Evolutionary conservation across 2,329 filamentous ascomycete species (phyloP), one percentile per base, ranked within the genome.

Genomic region (Neopestalotiopsis sp.): DNA sequence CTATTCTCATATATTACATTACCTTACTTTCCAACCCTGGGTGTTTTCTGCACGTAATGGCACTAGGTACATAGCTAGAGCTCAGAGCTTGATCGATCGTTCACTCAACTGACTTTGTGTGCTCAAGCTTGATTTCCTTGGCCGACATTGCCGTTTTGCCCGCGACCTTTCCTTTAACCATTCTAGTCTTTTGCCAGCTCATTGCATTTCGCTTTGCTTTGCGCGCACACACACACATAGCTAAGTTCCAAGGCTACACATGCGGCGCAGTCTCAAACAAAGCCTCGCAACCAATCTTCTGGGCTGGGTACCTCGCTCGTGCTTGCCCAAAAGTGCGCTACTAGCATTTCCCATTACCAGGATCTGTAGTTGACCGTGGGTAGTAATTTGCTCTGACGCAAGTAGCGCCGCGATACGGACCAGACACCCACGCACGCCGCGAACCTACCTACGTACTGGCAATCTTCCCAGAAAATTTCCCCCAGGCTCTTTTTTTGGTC

Each of bases 301-400:
- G 20, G 17, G 17, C n/a, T n/a, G 17, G 17, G 45, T 7, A 52
- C 45, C 45, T 17, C 45, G 17, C n/a, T 17, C 13, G 42, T 49
- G 13, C 45, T 52, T 52, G 45, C 45, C 20, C 45, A 52, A 52
- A 52, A 38, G 45, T 7, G 17, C 45, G 45, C 45, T 52, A 52
- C 45, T 38, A 38, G 34, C 45, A 52, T 52, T 20, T 52, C 45
- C 45, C 45, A 52, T 20, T 52, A 52, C 45, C 45, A 17, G 45
- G 45, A 17, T 52, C 45, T 52, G 45, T 52, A 52, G 45, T 52
- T 52, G 45, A 52, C 24, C 45, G 45, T 52, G 45, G 45, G 45
- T 52, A 52, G 45, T 52, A 52, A 52, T 52, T 52, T 52, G 45
- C 45, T 52, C 45, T 52, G 45, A 52, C 45, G 45, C 45, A 52